These are phyloP conservation scores for Fraxinus dipetala DNA, from an alignment of 305 asterid genomes.

Conservation along the genomic window DNA sequence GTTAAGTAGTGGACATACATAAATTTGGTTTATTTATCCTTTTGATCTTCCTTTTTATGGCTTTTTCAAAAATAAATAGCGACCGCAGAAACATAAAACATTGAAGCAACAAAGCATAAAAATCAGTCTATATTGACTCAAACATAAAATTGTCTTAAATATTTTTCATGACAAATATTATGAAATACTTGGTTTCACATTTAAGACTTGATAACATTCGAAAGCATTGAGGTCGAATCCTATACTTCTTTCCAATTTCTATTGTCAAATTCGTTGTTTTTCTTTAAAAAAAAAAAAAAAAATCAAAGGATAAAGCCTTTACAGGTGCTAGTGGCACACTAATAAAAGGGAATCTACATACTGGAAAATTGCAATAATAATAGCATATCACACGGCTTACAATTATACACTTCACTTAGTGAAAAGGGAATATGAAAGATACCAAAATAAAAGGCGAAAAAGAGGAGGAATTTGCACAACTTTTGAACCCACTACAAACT, in stretches of 20 bases:
- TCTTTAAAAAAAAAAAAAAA: neutral
- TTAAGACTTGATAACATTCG: neutral
- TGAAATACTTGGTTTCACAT: neutral
- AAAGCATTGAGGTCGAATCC: neutral
- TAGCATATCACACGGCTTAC: slow-evolving; percentile 22
- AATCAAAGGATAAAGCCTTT: neutral
- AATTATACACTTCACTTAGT: slow-evolving; percentile 30
- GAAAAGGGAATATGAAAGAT: slow-evolving; percentile 11
- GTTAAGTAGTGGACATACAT: too few relatives aligned
- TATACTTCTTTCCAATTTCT: neutral
- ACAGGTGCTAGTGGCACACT: neutral
- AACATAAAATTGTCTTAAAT: neutral
- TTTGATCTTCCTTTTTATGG: neutral
- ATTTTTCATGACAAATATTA: neutral
- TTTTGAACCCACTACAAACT: slow-evolving; percentile 28
- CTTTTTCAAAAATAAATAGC: neutral
- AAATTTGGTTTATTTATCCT: too few relatives aligned
- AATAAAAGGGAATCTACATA: neutral
- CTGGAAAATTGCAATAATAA: neutral
- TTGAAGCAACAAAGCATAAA: neutral
- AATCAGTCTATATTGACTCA: neutral
- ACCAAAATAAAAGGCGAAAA: slow-evolving; percentile 21
- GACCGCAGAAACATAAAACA: neutral
- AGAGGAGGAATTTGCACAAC: slow-evolving; percentile 22
- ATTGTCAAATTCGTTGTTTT: neutral